Evolutionary conservation across 805 yeast species (phyloP).

Genomic region (Wickerhamomyces pijperi): DNA sequence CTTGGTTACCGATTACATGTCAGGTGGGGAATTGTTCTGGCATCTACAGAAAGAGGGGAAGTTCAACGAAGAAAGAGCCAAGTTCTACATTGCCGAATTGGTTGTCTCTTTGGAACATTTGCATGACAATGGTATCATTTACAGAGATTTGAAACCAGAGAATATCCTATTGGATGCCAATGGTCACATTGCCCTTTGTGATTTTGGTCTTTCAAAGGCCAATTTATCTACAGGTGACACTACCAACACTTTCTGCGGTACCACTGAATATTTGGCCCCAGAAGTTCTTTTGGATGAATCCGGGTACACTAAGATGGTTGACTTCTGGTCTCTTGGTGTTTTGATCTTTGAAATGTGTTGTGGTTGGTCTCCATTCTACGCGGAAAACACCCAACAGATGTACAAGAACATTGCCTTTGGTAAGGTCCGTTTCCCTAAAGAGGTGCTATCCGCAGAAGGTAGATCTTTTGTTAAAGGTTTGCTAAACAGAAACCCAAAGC

Average conservation of each 20-base stretch:
- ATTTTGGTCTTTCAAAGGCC: slow-evolving; percentile 93
- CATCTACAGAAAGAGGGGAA: slow-evolving; percentile 95
- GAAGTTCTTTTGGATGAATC: slow-evolving; percentile 91
- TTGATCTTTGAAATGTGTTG: slow-evolving; percentile 98
- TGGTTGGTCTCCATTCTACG: slow-evolving; percentile 99
- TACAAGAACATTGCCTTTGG: slow-evolving; percentile 98
- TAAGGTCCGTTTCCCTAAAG: slow-evolving; percentile 94
- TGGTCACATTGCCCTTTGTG: slow-evolving; percentile 96
- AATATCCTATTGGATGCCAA: slow-evolving; percentile 90
- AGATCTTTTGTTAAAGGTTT: slow-evolving; percentile 92
- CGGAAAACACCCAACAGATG: slow-evolving; percentile 97
- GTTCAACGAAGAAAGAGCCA: slow-evolving; percentile 86
- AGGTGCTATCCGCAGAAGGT: slow-evolving; percentile 86
- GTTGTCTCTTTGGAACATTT: slow-evolving; percentile 88
- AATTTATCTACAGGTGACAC: slow-evolving; percentile 74
- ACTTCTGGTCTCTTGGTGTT: slow-evolving; percentile 97
- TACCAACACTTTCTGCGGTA: slow-evolving; percentile 95
- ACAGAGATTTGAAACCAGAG: slow-evolving; percentile 95
- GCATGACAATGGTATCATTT: slow-evolving; percentile 92
- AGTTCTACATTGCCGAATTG: slow-evolving; percentile 93
- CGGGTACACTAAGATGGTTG: slow-evolving; percentile 98
- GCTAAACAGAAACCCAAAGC: slow-evolving; percentile 90
- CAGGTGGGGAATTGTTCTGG: slow-evolving; percentile 96
- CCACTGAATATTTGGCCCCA: slow-evolving; percentile 96
- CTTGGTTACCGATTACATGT: slow-evolving; percentile 93